Evolutionary conservation across 352 stramenopile genomes (phyloP), one percentile per base, ranked within the genome.

Genomic region (Salisapilia sapeloensis): DNA sequence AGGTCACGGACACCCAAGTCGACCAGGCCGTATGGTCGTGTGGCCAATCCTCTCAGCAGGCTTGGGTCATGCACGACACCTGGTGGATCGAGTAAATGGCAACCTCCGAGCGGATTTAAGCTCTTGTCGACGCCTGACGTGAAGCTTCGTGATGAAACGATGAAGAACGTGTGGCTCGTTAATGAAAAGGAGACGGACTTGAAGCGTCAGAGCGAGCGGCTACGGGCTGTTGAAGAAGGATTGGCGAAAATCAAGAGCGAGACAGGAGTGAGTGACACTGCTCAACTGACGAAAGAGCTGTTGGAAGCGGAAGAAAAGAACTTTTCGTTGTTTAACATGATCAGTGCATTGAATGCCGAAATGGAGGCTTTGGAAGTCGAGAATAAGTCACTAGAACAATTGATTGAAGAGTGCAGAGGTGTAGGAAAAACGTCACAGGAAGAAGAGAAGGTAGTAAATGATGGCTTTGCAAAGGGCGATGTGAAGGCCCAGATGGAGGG

Each of bases 301-400:
- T 29, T 94, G 26, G 54, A 76, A 25, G 80, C 80, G 2, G 85
- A 96, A 29, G 83, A 96, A 41, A 93, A 95, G 49, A 96, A 96
- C 52, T 96, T 96, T 40, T 91, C 70, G 28, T 62, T 96, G 12
- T 96, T 96, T 48, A 96, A 94, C 38, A 82, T 93, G 46, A 87
- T 96, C 50, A 96, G 94, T 51, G 78, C 94, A 33, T 53, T 95
- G 24, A 95, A 85, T 51, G 87, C 66, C 2, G 79, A 93, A 38
- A 93, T 93, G 63, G 71, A 92, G 48, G 57, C 53, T 12, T 44
- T 87, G 21, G 77, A 92, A 48, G 76, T 87, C 31, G 75, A 91
- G 29, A 91, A 87, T 42, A 78, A 85, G 18, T 53, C 40, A 2
- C 50, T 84, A 7, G 63, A 84, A 30, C 44, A 63, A 40, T 26